These are phyloP conservation scores for Chlamydomonas sphaeroides DNA, from an alignment of 139 green algal genomes.

Conservation along the genomic window DNA sequence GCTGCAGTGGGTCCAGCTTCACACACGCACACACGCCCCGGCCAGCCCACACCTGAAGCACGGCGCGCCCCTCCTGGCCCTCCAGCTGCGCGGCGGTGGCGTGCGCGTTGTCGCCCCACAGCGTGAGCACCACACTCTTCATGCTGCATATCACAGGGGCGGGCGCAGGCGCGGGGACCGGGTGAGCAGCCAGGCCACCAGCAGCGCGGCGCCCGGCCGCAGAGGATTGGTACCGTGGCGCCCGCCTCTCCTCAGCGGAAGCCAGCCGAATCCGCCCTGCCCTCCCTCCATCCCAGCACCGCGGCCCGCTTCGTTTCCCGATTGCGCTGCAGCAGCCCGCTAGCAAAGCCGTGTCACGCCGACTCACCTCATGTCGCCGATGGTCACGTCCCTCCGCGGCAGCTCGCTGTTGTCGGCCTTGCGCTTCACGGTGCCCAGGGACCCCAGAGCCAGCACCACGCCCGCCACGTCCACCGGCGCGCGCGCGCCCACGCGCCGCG, in stretches of 20 bases:
- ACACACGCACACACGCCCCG: neutral
- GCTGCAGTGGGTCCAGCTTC: neutral
- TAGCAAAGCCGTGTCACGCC: too few relatives aligned
- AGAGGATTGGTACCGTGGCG: too few relatives aligned
- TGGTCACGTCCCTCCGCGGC: constrained; percentile 72
- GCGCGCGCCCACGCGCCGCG: constrained; percentile 68
- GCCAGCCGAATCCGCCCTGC: too few relatives aligned
- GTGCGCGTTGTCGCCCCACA: constrained; percentile 75
- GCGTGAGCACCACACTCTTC: constrained; percentile 79
- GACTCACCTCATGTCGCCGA: constrained; percentile 70
- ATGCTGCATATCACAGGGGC: constrained; percentile 48
- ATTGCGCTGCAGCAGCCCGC: neutral
- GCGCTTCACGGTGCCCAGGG: constrained; percentile 80
- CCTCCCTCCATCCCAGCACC: neutral
- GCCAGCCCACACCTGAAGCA: constrained; percentile 30
- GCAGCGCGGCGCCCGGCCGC: too few relatives aligned
- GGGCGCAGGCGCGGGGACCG: neutral
- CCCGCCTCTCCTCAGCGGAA: too few relatives aligned
- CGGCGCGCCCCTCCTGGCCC: constrained; percentile 23
- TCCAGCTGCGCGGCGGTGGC: constrained; percentile 59
- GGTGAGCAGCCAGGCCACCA: too few relatives aligned
- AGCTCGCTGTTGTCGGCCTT: constrained; percentile 86
- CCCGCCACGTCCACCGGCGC: constrained; percentile 80
- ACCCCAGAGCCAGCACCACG: constrained; percentile 69
- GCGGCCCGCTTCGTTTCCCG: too few relatives aligned